phyloP scores from a whole-genome alignment of 148 eudicot species.

The Vaccinium vitisidaea region DNA sequence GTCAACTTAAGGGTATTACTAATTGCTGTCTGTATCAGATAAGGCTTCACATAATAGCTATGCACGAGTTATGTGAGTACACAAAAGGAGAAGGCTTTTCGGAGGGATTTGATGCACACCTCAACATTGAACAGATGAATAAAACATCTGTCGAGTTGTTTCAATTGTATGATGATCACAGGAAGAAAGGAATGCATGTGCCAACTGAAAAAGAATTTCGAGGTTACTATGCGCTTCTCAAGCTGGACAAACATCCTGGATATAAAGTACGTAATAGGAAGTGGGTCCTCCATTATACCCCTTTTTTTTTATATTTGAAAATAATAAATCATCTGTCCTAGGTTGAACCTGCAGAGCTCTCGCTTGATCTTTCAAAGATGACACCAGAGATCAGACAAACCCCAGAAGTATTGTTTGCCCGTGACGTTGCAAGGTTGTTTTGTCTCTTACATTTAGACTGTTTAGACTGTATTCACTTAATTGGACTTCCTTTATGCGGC shows the following conservation, averaged over 20 bases:
- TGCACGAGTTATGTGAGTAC: slow-evolving; percentile 97
- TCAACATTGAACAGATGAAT: slow-evolving; percentile 98
- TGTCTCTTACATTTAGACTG: slow-evolving; percentile 13
- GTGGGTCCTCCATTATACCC: slow-evolving; percentile 5
- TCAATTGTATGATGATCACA: slow-evolving; percentile 93
- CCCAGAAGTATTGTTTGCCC: slow-evolving; percentile 79
- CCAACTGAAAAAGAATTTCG: slow-evolving; percentile 91
- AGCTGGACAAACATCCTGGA: slow-evolving; percentile 98
- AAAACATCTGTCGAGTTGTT: slow-evolving; percentile 95
- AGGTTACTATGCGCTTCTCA: slow-evolving; percentile 97
- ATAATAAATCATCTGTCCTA: slow-evolving; percentile 38
- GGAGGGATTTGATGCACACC: slow-evolving; percentile 97
- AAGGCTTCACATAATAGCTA: slow-evolving; percentile 89
- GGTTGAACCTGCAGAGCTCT: slow-evolving; percentile 99
- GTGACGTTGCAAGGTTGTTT: slow-evolving; percentile 88
- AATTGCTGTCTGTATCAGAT: slow-evolving; percentile 55
- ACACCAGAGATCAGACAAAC: slow-evolving; percentile 88
- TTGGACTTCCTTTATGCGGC: slow-evolving; percentile 7
- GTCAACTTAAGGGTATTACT: slow-evolving; percentile 14
- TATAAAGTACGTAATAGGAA: slow-evolving; percentile 68
- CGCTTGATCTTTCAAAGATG: slow-evolving; percentile 98
- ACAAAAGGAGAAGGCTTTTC: slow-evolving; percentile 95
- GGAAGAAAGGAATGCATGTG: slow-evolving; percentile 75
- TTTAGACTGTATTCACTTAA: slow-evolving; percentile 14
- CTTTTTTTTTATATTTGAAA: slow-evolving; percentile 17